phyloP scores from a whole-genome alignment of 139 green algal species.

The Picochlorum costavermella region DNA sequence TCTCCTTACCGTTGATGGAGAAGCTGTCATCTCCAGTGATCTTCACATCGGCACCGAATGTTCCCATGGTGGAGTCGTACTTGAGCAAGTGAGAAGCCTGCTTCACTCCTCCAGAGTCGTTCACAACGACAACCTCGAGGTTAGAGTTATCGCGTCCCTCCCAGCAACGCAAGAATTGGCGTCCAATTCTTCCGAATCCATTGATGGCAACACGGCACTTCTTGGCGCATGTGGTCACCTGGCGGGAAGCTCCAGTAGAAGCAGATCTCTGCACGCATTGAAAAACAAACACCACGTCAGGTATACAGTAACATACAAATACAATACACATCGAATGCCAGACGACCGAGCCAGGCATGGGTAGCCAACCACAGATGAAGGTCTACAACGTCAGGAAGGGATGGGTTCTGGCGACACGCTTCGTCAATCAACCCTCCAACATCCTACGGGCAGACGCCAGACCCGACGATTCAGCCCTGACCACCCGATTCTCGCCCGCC shows the following conservation, averaged over 20 bases:
- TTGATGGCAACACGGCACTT: constrained; percentile 98
- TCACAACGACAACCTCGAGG: constrained; percentile 78
- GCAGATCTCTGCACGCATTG: constrained; percentile 5
- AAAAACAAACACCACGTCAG: neutral
- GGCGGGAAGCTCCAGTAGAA: constrained; percentile 11
- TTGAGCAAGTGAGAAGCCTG: constrained; percentile 98
- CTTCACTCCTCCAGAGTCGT: constrained; percentile 95
- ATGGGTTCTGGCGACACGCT: too few relatives aligned
- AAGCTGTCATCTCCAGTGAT: constrained; percentile 81
- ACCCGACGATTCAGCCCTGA: neutral
- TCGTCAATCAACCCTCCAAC: neutral
- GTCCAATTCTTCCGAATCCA: constrained; percentile 95
- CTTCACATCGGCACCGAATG: constrained; percentile 92
- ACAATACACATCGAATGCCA: neutral
- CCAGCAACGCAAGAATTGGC: constrained; percentile 88
- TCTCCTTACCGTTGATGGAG: constrained; percentile 88
- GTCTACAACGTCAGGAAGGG: too few relatives aligned
- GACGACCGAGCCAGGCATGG: too few relatives aligned
- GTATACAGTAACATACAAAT: neutral
- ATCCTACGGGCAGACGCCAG: neutral
- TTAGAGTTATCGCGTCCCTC: constrained; percentile 53
- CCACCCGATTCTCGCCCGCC: neutral
- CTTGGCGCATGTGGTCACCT: constrained; percentile 59
- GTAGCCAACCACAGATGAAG: too few relatives aligned
- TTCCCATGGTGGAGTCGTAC: constrained; percentile 98